These are phyloP conservation scores for Ballota nigra DNA, from an alignment of 257 asterid species.

Conservation along the genomic window DNA sequence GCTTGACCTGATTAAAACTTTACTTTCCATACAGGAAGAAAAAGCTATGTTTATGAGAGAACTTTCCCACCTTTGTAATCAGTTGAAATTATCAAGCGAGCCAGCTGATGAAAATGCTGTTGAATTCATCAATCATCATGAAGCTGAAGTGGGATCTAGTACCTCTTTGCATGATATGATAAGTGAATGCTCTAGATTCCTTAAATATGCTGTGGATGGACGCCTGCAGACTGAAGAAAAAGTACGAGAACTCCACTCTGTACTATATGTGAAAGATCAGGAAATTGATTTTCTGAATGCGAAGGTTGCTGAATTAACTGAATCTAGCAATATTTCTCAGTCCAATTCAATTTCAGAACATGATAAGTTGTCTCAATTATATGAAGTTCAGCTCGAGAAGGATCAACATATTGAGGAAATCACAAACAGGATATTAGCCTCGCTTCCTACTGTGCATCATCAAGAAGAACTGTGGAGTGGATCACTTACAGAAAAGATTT, in stretches of 20 bases:
- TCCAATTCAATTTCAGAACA: conserved; percentile 36
- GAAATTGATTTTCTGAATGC: conserved; percentile 59
- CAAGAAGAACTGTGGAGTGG: conserved; percentile 47
- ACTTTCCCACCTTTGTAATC: conserved; percentile 42
- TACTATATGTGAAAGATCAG: conserved; percentile 47
- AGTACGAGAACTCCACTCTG: conserved; percentile 47
- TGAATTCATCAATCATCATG: conserved; percentile 28
- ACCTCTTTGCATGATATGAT: conserved; percentile 52
- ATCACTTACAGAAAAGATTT: conserved; percentile 53
- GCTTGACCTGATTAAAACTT: conserved; percentile 20
- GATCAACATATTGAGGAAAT: conserved; percentile 49
- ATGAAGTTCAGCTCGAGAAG: conserved; percentile 41
- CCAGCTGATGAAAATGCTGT: conserved; percentile 30
- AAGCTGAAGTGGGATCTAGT: conserved; percentile 27
- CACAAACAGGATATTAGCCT: conserved; percentile 51
- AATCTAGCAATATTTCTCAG: conserved; percentile 33
- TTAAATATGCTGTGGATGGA: conserved; percentile 33
- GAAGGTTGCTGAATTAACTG: conserved; percentile 47
- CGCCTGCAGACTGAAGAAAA: conserved; percentile 35
- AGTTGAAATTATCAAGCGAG: conserved; percentile 41
- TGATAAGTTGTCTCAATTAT: conserved; percentile 29
- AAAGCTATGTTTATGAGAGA: conserved; percentile 42
- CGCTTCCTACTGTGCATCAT: conserved; percentile 38
- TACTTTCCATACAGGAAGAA: conserved; percentile 63
- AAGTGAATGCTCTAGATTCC: conserved; percentile 47